Evolutionary conservation across 306 rosid species (phyloP), one percentile per base, ranked within the genome.

Genomic region (Pterocarpus macrocarpus): DNA sequence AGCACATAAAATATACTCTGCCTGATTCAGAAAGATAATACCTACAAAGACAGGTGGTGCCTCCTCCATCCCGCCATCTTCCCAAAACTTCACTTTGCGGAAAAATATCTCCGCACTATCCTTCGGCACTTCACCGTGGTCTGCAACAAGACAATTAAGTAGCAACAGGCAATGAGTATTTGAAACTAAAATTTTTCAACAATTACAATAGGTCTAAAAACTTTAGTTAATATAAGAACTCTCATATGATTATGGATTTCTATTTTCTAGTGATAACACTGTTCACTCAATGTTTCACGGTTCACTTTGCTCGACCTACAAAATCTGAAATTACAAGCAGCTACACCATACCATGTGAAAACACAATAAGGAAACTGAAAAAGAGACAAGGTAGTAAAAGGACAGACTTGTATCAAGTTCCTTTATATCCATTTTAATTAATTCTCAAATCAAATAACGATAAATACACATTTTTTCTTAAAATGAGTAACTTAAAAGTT

Each of bases 1-100:
- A 79, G 73, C 75, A 68, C 82, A 61, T 52, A 65, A 61, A 32
- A 64, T 14, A 62, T 59, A 81, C 77, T 80, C 69, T 75, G 79
- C 88, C 80, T 70, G 80, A 84, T 86, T 87, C 82, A 69, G 89
- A 85, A 88, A 87, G 85, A 91, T 93, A 91, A 93, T 90, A 93
- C 97, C 94, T 90, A 93, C 96, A 93, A 93, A 93, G 94, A 93
- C 89, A 93, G 97, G 97, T 43, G 97, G 97, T 76, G 97, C 97
- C 77, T 93, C 97, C 83, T 88, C 90, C 83, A 90, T 83, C 58
- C 89, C 94, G 4, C 88, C 97, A 36, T 93, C 97, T 82, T 87
- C 91, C 97, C 97, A 93, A 77, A 93, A 93, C 80, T 91, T 93
- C 44, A 91, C 97, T 83, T 90, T 93, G 67, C 97, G 88, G 81